Conservation (phyloP, 176 grass and related monocot genomes). For the Bothriochloa decipiens region DNA sequence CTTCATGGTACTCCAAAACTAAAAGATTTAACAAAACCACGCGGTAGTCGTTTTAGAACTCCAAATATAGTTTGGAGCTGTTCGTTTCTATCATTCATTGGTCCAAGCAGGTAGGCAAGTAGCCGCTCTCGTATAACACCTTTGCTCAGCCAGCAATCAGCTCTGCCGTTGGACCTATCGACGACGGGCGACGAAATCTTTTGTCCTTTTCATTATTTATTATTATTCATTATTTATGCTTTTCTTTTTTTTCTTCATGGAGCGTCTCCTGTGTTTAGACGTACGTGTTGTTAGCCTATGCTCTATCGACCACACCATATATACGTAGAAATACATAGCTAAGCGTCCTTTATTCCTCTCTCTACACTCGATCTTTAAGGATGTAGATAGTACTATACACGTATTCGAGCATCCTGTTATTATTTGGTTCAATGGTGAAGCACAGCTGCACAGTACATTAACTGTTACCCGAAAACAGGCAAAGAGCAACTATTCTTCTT, state of each 20-base stretch:
- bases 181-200: not conserved
- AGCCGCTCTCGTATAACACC: not conserved
- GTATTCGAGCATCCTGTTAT: conserved; percentile 19
- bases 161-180: not conserved
- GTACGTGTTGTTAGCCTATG: conserved; percentile 6
- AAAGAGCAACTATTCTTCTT: not conserved
- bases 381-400: not conserved
- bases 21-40: not conserved
- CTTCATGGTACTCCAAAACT: not conserved
- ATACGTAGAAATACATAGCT: conserved; percentile 4
- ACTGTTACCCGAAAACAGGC: conserved; percentile 17
- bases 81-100: not conserved
- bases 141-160: not conserved
- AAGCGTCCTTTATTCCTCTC: not conserved
- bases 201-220: not conserved
- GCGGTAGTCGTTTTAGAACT: not conserved
- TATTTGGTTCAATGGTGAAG: not conserved
- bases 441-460: conserved; percentile 22
- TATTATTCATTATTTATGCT: no score
- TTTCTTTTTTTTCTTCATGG: not conserved
- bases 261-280: not conserved
- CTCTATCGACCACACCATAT: conserved; percentile 3
- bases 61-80: not conserved
- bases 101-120: conserved; percentile 12
- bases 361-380: conserved; percentile 24